Evolutionary conservation across 1,284 basidiomycete genomes (phyloP), one percentile per base, ranked within the genome.

Genomic region (Prillingera fragicola): DNA sequence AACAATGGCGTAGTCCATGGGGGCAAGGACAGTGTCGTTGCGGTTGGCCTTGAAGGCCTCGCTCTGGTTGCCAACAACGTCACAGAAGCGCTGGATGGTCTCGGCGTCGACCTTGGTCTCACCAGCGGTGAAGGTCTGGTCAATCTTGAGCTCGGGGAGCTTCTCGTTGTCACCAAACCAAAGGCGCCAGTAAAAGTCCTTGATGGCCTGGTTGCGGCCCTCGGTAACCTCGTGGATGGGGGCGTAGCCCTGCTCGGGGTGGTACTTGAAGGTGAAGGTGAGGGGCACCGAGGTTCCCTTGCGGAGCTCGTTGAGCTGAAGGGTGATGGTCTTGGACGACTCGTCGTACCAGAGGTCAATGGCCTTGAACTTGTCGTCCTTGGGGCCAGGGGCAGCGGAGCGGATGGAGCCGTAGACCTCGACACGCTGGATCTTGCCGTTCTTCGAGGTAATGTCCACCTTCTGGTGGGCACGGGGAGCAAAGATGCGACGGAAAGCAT

Each of bases 1-100:
- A 48, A 97, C 92, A 64, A 98, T 98, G 43, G 91, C 90, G 65
- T 95, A 97, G 75, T 98, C 95, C 89, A 98, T 95, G 0, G 94
- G 94, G 1, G 89, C 88, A 61, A 84, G 80, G 26, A 88, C 80
- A 24, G 74, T 76, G 35, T 81, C 78, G 43, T 77, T 81, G 41
- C 87, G 78, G 5, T 74, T 80, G 21, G 78, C 76, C 78, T 91
- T 88, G 80, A 94, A 98, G 7, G 79, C 78, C 69, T 92, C 91
- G 37, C 83, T 84, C 62, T 91, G 84, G 70, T 96, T 97, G 33
- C 90, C 92, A 45, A 97, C 82, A 38, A 98, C 85, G 33, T 82
- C 81, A 63, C 92, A 97, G 78, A 98, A 98, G 22, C 79, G 77
- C 71, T 94, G 87, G 24, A 98, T 80, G 41, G 82, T 83, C 26